phyloP scores from a whole-genome alignment of 148 eudicot species.

The Nepenthes mirabilis region DNA sequence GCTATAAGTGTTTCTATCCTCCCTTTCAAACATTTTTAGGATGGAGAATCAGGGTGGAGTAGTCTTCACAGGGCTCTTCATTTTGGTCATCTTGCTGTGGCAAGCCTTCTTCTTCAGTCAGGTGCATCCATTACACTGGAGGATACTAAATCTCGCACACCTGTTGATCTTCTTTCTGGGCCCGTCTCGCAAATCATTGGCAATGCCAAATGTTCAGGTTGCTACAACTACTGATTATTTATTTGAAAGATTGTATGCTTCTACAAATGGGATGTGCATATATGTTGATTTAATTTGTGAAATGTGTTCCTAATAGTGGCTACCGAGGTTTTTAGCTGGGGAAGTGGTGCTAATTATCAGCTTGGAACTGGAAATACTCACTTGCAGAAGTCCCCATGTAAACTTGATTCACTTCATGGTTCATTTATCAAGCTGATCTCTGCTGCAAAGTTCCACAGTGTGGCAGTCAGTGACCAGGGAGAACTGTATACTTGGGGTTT shows the following conservation, averaged over 20 bases:
- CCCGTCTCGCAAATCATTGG: slow-evolving; percentile 64
- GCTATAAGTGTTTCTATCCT: background rate
- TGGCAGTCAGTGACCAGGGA: slow-evolving; percentile 72
- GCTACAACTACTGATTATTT: background rate
- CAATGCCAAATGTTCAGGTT: slow-evolving; percentile 47
- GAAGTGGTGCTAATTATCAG: slow-evolving; percentile 98
- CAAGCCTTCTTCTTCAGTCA: slow-evolving; percentile 69
- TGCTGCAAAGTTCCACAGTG: slow-evolving; percentile 97
- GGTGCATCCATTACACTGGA: slow-evolving; percentile 72
- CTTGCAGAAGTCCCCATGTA: slow-evolving; percentile 89
- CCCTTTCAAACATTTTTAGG: slow-evolving; percentile 36
- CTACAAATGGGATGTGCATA: background rate
- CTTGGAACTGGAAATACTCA: slow-evolving; percentile 99
- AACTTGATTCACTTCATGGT: slow-evolving; percentile 83
- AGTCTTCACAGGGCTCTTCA: slow-evolving; percentile 96
- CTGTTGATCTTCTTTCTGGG: slow-evolving; percentile 91
- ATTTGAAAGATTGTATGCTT: background rate
- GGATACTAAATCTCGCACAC: slow-evolving; percentile 78
- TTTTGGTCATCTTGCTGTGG: slow-evolving; percentile 93
- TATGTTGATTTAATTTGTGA: slow-evolving; percentile 3
- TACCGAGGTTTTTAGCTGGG: slow-evolving; percentile 97
- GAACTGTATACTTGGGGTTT: slow-evolving; percentile 98
- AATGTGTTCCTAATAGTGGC: slow-evolving; percentile 24
- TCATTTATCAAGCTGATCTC: slow-evolving; percentile 56
- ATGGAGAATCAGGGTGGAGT: slow-evolving; percentile 99